phyloP scores from a whole-genome alignment of 176 grass and related monocot species.

The Lolium perenne region DNA sequence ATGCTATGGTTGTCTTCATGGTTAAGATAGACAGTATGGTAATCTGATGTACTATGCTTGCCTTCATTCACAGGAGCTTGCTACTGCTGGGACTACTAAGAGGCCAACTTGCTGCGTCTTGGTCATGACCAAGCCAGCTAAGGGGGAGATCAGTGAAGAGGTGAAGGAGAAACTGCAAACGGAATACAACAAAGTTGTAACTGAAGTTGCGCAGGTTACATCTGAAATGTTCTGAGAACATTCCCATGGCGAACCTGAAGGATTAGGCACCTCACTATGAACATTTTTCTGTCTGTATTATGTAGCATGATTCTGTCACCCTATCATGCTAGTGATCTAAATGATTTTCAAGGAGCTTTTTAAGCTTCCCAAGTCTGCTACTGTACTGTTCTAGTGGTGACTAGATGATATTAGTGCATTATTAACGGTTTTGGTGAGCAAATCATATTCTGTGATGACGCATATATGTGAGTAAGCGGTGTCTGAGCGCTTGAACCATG shows the following conservation, averaged over 20 bases:
- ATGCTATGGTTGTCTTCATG: background rate
- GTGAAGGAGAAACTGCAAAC: slow-evolving; percentile 83
- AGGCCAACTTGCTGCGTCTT: slow-evolving; percentile 88
- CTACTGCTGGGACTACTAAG: slow-evolving; percentile 76
- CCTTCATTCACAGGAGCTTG: slow-evolving; percentile 67
- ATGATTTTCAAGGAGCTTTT: slow-evolving; percentile 17
- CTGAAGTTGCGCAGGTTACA: slow-evolving; percentile 63
- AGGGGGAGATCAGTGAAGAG: slow-evolving; percentile 79
- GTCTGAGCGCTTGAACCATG: no score
- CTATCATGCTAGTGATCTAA: background rate
- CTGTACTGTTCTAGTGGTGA: background rate
- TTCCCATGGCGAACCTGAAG: background rate
- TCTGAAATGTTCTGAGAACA: slow-evolving; percentile 66
- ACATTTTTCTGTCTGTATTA: slow-evolving; percentile 5
- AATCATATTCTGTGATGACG: background rate
- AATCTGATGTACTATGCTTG: slow-evolving; percentile 17
- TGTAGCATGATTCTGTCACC: slow-evolving; percentile 28
- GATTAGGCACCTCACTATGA: background rate
- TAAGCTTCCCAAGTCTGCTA: background rate
- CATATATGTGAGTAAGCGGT: no score
- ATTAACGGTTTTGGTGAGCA: slow-evolving; percentile 20
- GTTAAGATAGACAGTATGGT: background rate
- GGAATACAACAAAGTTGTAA: slow-evolving; percentile 67
- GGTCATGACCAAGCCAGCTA: slow-evolving; percentile 76
- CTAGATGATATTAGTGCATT: slow-evolving; percentile 31